Evolutionary conservation across 1,284 basidiomycete species (phyloP).

Genomic region (Termitomyces sp.): DNA sequence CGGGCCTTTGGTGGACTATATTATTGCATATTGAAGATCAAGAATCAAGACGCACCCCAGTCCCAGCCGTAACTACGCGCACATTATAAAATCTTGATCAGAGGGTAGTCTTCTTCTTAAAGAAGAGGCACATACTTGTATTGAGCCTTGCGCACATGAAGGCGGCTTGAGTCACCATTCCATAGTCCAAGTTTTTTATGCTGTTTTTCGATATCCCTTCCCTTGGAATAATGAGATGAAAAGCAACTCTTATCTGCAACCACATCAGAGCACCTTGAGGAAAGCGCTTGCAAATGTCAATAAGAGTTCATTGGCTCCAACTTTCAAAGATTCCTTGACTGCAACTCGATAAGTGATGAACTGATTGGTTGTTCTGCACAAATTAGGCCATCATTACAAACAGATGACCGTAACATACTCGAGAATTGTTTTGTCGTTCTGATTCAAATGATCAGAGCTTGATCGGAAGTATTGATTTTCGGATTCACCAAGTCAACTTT

Average conservation of each 20-base stretch:
- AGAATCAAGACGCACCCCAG: constrained; percentile 53
- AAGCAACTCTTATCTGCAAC: background rate
- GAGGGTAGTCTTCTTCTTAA: background rate
- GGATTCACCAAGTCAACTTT: constrained; percentile 56
- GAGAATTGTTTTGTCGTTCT: constrained; percentile 71
- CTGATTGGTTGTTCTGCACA: constrained; percentile 64
- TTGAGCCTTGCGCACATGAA: constrained; percentile 86
- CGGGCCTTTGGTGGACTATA: constrained; percentile 43
- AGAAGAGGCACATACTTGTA: constrained; percentile 55
- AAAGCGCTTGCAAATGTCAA: constrained; percentile 76
- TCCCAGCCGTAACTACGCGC: constrained; percentile 76
- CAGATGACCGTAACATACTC: constrained; percentile 35
- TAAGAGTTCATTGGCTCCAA: constrained; percentile 61
- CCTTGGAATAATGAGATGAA: constrained; percentile 31
- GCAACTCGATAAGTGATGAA: constrained; percentile 66
- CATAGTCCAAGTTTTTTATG: constrained; percentile 61
- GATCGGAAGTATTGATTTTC: background rate
- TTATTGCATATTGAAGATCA: background rate
- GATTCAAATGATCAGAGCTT: constrained; percentile 3
- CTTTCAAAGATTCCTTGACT: constrained; percentile 49
- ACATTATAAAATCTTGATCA: background rate
- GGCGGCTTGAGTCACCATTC: constrained; percentile 85
- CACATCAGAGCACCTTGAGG: constrained; percentile 43
- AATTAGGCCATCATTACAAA: background rate
- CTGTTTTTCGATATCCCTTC: constrained; percentile 58